These are phyloP conservation scores for Rhizophagus prolifer DNA, from an alignment of 192 early-diverging fungal genomes.

Conservation along the genomic window DNA sequence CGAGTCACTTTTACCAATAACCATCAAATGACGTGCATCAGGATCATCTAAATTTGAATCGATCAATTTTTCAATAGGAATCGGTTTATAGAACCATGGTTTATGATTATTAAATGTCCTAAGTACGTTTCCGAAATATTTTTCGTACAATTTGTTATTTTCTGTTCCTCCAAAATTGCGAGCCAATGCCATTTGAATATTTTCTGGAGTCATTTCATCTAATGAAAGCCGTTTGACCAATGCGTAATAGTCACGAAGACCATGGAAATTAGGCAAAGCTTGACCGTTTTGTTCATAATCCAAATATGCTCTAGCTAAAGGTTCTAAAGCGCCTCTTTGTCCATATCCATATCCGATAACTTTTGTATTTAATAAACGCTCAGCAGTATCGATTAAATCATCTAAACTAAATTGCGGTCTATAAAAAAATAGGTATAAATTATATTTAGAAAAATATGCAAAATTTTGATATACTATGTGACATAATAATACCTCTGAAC, in stretches of 20 bases:
- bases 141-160: not conserved
- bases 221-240: not conserved
- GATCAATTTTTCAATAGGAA: conserved; percentile 7
- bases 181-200: conserved; percentile 16
- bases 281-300: conserved; percentile 1
- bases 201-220: not conserved
- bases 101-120: not conserved
- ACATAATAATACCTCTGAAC: conserved; percentile 11
- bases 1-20: conserved; percentile 25
- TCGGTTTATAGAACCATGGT: not conserved
- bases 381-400: conserved; percentile 2
- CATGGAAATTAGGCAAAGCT: conserved; percentile 24
- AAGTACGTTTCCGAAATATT: conserved; percentile 4
- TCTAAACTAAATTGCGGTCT: not conserved
- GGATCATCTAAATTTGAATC: conserved; percentile 19
- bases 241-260: not conserved
- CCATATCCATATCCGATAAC: not conserved
- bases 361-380: not conserved
- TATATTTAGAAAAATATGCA: too few relatives aligned
- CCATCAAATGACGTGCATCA: conserved; percentile 21
- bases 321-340: not conserved
- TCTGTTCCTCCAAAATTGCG: conserved; percentile 30
- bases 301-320: not conserved
- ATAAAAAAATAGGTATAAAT: not conserved
- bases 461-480: too few relatives aligned